Evolutionary conservation across 768 basidiomycete genomes (phyloP).

Genomic region (Agrocybe chaxingu): DNA sequence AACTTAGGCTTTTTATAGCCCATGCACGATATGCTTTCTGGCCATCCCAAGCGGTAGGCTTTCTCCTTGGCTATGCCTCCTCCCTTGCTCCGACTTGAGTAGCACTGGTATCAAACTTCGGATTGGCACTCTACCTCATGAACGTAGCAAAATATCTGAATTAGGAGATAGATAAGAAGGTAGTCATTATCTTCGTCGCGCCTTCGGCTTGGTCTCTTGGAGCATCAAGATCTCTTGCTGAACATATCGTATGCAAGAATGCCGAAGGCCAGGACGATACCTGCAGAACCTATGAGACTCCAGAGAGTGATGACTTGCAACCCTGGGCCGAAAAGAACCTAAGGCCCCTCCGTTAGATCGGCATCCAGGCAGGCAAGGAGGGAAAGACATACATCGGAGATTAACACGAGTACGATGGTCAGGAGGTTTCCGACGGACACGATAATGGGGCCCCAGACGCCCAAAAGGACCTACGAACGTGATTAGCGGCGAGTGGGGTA

Average conservation of each 20-base stretch:
- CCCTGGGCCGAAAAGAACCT: constrained; percentile 60
- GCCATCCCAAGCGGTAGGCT: too few species aligned
- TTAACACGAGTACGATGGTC: constrained; percentile 87
- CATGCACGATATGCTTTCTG: too few species aligned
- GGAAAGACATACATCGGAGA: constrained; percentile 59
- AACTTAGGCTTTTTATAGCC: too few species aligned
- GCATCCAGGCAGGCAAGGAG: neutral
- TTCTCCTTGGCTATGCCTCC: too few species aligned
- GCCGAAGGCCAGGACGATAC: constrained; percentile 82
- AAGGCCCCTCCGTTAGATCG: neutral
- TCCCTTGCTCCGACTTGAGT: too few species aligned
- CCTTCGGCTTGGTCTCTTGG: neutral
- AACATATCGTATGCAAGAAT: constrained; percentile 75
- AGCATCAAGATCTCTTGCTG: constrained; percentile 24
- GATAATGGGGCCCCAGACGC: constrained; percentile 85
- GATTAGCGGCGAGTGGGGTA: neutral
- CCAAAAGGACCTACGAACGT: constrained; percentile 62
- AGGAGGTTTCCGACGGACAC: constrained; percentile 89
- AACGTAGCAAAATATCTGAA: too few species aligned
- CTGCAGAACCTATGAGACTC: constrained; percentile 72
- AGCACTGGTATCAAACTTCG: too few species aligned
- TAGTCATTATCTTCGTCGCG: neutral
- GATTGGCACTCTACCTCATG: too few species aligned
- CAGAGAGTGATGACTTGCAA: constrained; percentile 60
- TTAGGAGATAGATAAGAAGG: neutral